A percentile compares a stretch with the other conserved stretches of the same genome.
Conservation (phyloP, 345 rosid genomes). For the Isatis tinctoria region DNA sequence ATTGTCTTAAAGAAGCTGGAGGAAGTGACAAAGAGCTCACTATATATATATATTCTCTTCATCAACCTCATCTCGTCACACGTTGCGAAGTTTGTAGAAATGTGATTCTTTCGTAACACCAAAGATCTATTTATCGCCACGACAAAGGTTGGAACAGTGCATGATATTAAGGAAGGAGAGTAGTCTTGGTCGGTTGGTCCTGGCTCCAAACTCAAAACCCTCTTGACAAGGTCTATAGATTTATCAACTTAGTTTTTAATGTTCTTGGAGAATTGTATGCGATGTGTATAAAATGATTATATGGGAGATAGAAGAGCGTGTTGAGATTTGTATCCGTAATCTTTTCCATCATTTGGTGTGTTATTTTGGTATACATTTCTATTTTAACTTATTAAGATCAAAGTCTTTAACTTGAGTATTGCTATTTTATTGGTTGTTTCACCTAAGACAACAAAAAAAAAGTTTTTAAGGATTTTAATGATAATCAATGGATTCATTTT, state of each 20-base stretch:
- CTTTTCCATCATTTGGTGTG: slow-evolving; percentile 15
- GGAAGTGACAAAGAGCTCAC: not conserved
- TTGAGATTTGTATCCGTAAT: slow-evolving; percentile 13
- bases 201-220: not conserved
- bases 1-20: slow-evolving; percentile 16
- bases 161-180: not conserved
- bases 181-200: not conserved
- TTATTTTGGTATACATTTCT: slow-evolving; percentile 1
- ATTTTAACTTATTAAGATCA: not conserved
- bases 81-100: slow-evolving; percentile 23
- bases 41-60: not conserved
- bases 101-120: slow-evolving; percentile 16
- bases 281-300: not conserved
- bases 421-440: not conserved
- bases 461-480: no score
- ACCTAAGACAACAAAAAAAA: not conserved
- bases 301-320: slow-evolving; percentile 1
- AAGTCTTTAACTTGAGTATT: not conserved
- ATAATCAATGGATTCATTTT: no score
- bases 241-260: slow-evolving; percentile 10
- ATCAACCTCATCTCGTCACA: not conserved
- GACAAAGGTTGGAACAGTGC: not conserved
- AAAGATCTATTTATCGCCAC: not conserved
- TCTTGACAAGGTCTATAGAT: slow-evolving; percentile 10
- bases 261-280: slow-evolving; percentile 12